phyloP scores from a whole-genome alignment of 495 filamentous ascomycete species.

The Usnea hakonensis region DNA sequence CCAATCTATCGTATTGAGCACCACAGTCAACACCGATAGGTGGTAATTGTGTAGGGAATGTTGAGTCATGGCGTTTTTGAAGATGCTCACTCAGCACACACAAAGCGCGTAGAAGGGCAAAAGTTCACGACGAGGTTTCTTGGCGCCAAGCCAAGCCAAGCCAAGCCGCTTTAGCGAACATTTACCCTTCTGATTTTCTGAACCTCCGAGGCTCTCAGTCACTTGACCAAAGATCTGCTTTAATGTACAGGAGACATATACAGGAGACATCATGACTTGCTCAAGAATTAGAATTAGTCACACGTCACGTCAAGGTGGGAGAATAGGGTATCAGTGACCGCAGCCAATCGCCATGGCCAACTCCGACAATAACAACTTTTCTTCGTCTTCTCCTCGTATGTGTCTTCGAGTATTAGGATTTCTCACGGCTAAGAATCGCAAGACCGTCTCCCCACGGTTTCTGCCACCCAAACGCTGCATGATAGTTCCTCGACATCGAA shows the following conservation, averaged over 20 bases:
- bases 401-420: neutral
- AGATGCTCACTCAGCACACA: no score
- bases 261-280: no score
- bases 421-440: neutral
- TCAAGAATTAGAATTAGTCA: neutral
- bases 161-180: no score
- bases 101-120: no score
- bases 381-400: conserved; percentile 26
- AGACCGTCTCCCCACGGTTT: conserved; percentile 69
- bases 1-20: neutral
- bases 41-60: neutral
- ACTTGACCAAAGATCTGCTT: neutral
- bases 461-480: conserved; percentile 75
- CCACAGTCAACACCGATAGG: neutral
- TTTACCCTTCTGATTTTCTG: no score
- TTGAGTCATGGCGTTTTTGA: neutral
- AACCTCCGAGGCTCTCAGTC: no score
- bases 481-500: conserved; percentile 44
- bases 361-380: conserved; percentile 22
- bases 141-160: neutral
- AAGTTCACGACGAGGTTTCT: neutral
- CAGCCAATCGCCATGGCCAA: conserved; percentile 10
- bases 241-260: neutral
- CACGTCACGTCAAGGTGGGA: no score
- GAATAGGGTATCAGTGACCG: neutral